Evolutionary conservation across 176 grass and related monocot genomes (phyloP), one percentile per base, ranked within the genome.

Genomic region (Triticum turgidum): DNA sequence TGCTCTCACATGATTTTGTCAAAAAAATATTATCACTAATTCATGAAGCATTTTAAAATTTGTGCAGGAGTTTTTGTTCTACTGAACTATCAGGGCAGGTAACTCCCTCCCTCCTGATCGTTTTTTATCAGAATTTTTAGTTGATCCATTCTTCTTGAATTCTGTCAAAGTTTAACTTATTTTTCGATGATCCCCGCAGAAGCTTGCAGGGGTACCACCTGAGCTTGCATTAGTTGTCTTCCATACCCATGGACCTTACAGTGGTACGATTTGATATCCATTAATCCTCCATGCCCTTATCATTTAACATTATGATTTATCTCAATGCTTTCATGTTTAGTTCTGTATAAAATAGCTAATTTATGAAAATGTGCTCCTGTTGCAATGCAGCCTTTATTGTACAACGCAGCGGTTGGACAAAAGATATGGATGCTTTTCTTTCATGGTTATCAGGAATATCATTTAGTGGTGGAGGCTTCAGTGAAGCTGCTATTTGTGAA

Each of bases 391-490:
- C 88, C 93, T 96, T 92, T 80, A 30, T 64, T 87, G 93, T 96
- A 47, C 90, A 90, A 73, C 87, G 94, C 77, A 94, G 92, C 86
- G 92, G 97, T 75, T 99, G 97, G 97, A 96, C 97, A 77, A 94
- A 94, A 84, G 88, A 99, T 89, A n/a, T 69, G 45, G 85, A 99
- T 84, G 65, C 54, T 82, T 99, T 94, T 80, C 79, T 96, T 78
- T 84, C 86, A 77, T 93, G 92, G 94, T 68, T 99, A 74, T 89
- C 97, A 82, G 87, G 91, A 87, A 87, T 99, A 69, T 67, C 76
- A 66, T 99, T 99, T 84, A 90, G 79, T 81, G 94, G 94, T 78
- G 94, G 97, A 34, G 94, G 92, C 86, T 99, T 89, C 49, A 94
- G 72, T 66, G 94, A 96, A n/a, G 82, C 90, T 90, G 89, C 89